Evolutionary conservation across 305 asterid species (phyloP), one percentile per base, ranked within the genome.

Genomic region (Fraxinus angustifolia): DNA sequence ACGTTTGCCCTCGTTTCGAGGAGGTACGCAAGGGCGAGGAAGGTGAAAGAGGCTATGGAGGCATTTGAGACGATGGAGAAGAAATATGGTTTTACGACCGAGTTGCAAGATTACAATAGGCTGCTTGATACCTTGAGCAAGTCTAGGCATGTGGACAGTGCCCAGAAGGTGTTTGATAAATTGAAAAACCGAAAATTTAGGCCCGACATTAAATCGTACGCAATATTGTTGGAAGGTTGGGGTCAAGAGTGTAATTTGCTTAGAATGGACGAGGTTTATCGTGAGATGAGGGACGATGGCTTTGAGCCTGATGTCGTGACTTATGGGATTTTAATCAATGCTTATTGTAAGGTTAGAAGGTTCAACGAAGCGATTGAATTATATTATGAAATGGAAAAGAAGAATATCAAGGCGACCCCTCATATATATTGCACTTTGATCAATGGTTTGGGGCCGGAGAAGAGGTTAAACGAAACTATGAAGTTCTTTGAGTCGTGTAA

Each of bases 381-480:
- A 80, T 93, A 85, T 82, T 35, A 36, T 0, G 93, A 93, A 83
- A 91, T 93, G 97, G 91, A 86, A 72, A 56, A 81, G 79, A 88
- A 90, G 83, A 86, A 87, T 58, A 82, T 92, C 7, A 84, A 87
- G 82, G 88, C 90, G 56, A 89, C 97, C 0, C 96, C 98, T 86
- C 99, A 93, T 81, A 88, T 93, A 8, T 95, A 92, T 75, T 93
- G 98, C 48, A 89, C 93, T 60, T 87, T 95, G 92, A 95, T 95
- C 89, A 92, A 87, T 73, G 90, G 92, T 75, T 87, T 95, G 80
- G 99, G 99, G 1, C 88, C 94, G 14, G 96, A 81, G 82, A 95
- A 84, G 83, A 88, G 91, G 81, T 77, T 95, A 79, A 56, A 40
- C 2, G 94, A 92, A 67, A 94, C 97, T 26, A 70, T 93, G 8